phyloP scores from a whole-genome alignment of 1,284 basidiomycete species.

The Moesziomyces antarcticus region DNA sequence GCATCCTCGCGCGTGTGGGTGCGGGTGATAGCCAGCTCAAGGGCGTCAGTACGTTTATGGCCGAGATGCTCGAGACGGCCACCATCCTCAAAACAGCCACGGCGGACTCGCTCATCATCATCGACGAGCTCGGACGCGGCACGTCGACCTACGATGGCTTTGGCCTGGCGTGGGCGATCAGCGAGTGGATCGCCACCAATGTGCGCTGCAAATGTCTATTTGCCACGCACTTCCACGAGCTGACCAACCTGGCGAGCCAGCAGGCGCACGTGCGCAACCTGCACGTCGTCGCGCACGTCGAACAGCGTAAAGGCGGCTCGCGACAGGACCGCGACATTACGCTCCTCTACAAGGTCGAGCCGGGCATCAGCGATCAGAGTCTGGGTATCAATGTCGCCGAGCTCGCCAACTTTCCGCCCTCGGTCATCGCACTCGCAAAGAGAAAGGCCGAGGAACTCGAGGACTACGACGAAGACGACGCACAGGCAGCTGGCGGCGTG shows the following conservation, averaged over 20 bases:
- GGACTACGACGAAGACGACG: constrained; percentile 76
- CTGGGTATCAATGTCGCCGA: constrained; percentile 99
- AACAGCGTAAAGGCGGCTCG: constrained; percentile 69
- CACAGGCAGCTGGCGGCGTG: constrained; percentile 7
- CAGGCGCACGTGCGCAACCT: constrained; percentile 89
- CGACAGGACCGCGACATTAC: constrained; percentile 76
- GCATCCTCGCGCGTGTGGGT: constrained; percentile 93
- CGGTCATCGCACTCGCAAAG: constrained; percentile 91
- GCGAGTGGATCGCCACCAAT: constrained; percentile 91
- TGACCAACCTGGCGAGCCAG: constrained; percentile 89
- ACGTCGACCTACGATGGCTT: constrained; percentile 99
- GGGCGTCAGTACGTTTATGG: constrained; percentile 99
- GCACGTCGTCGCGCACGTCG: constrained; percentile 94
- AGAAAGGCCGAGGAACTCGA: constrained; percentile 96
- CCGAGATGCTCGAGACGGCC: constrained; percentile 98
- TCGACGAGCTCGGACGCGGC: constrained; percentile 97
- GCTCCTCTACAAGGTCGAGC: constrained; percentile 90
- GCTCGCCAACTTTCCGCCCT: constrained; percentile 93
- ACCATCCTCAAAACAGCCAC: constrained; percentile 91
- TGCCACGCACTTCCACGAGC: constrained; percentile 97
- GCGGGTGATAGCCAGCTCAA: constrained; percentile 97
- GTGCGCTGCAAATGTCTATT: constrained; percentile 84
- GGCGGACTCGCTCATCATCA: constrained; percentile 92
- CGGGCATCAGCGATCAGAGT: constrained; percentile 81
- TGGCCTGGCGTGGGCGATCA: constrained; percentile 98